Conservation (phyloP, 2,329 filamentous ascomycete species). For the Aulographum hederae region DNA sequence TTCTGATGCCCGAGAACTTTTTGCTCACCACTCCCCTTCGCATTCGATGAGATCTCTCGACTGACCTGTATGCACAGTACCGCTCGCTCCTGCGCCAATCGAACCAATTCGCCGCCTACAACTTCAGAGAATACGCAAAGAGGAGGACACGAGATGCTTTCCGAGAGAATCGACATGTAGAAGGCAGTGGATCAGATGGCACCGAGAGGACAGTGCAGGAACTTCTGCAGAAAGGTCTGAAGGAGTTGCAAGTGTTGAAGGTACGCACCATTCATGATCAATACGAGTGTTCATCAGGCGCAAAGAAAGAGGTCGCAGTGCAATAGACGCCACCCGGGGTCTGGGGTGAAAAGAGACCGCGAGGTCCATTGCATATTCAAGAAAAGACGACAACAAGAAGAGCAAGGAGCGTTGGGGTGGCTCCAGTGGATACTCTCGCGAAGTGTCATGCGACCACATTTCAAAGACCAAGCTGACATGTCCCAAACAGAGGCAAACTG, state of each 20-base stretch:
- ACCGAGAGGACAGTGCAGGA: slow-evolving; percentile 71
- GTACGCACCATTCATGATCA: slow-evolving; percentile 41
- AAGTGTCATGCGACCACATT: background rate
- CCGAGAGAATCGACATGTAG: slow-evolving; percentile 48
- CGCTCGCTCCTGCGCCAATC: slow-evolving; percentile 79
- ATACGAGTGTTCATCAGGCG: too few species aligned
- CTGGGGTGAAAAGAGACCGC: too few species aligned
- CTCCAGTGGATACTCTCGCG: too few species aligned
- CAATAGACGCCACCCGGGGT: too few species aligned
- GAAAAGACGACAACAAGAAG: too few species aligned
- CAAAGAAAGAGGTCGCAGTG: background rate
- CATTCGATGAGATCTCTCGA: too few species aligned
- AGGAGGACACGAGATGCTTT: slow-evolving; percentile 84
- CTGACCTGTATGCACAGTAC: slow-evolving; percentile 61
- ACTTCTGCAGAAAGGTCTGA: slow-evolving; percentile 71
- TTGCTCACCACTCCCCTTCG: too few species aligned
- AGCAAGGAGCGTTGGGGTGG: too few species aligned
- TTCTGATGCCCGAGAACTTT: too few species aligned
- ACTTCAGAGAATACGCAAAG: slow-evolving; percentile 93
- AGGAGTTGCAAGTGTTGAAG: slow-evolving; percentile 81
- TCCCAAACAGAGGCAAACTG: slow-evolving; percentile 82
- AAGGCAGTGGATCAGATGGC: too few species aligned
- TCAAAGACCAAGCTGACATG: background rate
- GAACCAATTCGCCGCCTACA: slow-evolving; percentile 79
- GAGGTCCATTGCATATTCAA: too few species aligned